These are phyloP conservation scores for Aeminium ludgeri DNA, from an alignment of 495 filamentous ascomycete genomes.

Conservation along the genomic window DNA sequence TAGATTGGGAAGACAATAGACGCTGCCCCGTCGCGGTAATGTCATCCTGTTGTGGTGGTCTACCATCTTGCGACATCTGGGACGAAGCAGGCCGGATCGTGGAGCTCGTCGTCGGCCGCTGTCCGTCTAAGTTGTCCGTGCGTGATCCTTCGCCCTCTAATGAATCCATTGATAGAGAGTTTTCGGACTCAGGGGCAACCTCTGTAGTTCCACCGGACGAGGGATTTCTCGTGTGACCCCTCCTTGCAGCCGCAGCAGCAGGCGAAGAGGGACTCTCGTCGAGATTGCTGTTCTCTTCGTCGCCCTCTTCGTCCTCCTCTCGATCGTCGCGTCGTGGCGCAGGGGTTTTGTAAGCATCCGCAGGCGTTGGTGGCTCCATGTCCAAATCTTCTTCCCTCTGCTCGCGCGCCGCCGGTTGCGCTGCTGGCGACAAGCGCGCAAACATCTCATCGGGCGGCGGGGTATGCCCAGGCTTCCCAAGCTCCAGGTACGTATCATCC, in stretches of 20 bases:
- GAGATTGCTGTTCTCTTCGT: conserved; percentile 9
- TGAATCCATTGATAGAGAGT: neutral
- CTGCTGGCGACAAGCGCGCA: conserved; percentile 1
- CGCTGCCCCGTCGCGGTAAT: conserved; percentile 2
- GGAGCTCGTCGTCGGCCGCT: conserved; percentile 16
- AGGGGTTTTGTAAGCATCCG: conserved; percentile 32
- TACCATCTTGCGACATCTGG: neutral
- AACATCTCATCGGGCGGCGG: conserved; percentile 12
- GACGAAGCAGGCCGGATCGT: conserved; percentile 10
- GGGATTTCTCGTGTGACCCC: conserved; percentile 15
- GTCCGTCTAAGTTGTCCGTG: neutral
- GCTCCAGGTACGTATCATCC: conserved; percentile 47
- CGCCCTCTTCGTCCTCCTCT: conserved; percentile 7
- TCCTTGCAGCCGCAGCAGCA: conserved; percentile 24
- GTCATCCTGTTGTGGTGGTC: neutral
- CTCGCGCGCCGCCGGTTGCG: no score
- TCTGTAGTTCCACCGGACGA: conserved; percentile 1
- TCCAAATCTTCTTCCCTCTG: conserved; percentile 11
- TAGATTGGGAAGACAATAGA: conserved; percentile 19
- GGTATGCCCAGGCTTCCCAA: conserved; percentile 28
- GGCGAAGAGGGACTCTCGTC: conserved; percentile 25
- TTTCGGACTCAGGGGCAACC: neutral
- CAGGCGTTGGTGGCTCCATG: conserved; percentile 24
- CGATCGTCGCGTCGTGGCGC: conserved; percentile 22
- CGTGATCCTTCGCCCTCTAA: no score